Evolutionary conservation across 148 eudicot genomes (phyloP).

Genomic region (Heliosperma pusillum): DNA sequence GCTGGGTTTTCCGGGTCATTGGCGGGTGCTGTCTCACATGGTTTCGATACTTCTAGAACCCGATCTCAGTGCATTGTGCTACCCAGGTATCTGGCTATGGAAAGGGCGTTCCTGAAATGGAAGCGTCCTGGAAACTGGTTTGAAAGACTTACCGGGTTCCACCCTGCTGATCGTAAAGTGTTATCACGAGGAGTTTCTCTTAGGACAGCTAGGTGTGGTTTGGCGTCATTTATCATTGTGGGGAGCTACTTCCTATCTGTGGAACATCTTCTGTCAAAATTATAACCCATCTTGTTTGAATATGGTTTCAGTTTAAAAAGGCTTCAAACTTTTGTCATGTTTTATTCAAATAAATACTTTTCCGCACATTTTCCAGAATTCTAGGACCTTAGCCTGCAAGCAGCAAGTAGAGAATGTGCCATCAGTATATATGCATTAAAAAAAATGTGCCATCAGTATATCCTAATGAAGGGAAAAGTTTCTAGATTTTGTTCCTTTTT

Average conservation of each 20-base stretch:
- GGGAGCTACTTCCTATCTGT: slow-evolving; percentile 66
- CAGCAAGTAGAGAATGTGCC: not conserved
- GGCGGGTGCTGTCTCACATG: slow-evolving; percentile 92
- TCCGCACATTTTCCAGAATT: not conserved
- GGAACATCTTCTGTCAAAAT: slow-evolving; percentile 41
- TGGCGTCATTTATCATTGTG: slow-evolving; percentile 64
- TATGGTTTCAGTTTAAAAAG: slow-evolving; percentile 10
- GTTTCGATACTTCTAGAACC: slow-evolving; percentile 77
- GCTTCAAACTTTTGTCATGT: not conserved
- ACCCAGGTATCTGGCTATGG: slow-evolving; percentile 76
- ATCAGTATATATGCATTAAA: not conserved
- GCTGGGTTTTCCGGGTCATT: slow-evolving; percentile 86
- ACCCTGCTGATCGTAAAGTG: slow-evolving; percentile 80
- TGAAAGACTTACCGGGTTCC: slow-evolving; percentile 78
- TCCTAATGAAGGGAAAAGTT: not conserved
- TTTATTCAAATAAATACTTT: not conserved
- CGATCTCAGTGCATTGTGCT: slow-evolving; percentile 80
- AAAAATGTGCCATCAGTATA: slow-evolving; percentile 11
- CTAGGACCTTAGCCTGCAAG: too few relatives aligned
- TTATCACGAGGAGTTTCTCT: slow-evolving; percentile 62
- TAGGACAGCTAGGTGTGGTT: slow-evolving; percentile 84
- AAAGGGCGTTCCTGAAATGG: slow-evolving; percentile 78
- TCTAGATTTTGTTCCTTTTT: too few relatives aligned
- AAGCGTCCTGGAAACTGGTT: slow-evolving; percentile 69
- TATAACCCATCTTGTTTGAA: slow-evolving; percentile 2